phyloP scores from a whole-genome alignment of 345 rosid genomes.

The Trapa bicornis region DNA sequence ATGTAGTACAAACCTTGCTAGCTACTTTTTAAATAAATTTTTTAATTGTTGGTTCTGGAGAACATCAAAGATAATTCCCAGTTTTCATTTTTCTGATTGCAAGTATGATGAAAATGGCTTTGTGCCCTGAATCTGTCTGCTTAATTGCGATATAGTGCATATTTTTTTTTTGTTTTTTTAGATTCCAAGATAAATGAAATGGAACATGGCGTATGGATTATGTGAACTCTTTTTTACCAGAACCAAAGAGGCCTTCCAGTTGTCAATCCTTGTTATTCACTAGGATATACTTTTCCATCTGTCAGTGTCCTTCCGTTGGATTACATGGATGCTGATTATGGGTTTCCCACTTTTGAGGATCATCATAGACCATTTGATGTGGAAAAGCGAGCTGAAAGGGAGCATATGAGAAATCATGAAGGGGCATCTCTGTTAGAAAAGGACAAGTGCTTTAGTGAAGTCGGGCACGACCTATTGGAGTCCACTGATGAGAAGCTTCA shows the following conservation, averaged over 20 bases:
- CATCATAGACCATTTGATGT: conserved; percentile 16
- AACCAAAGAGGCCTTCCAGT: background rate
- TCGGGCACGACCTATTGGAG: background rate
- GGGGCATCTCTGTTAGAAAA: conserved; percentile 1
- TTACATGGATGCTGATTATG: conserved; percentile 17
- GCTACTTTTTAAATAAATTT: background rate
- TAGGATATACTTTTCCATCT: background rate
- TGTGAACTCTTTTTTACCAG: background rate
- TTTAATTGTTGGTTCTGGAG: background rate
- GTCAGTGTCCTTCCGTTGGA: conserved; percentile 15
- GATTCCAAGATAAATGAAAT: background rate
- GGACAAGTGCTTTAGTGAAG: conserved; percentile 1
- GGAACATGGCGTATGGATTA: too few relatives aligned
- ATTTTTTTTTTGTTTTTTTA: background rate
- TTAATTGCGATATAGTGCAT: background rate
- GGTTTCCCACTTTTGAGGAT: conserved; percentile 8
- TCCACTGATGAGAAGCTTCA: conserved; percentile 5
- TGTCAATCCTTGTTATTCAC: background rate
- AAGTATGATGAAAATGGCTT: background rate
- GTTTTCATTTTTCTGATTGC: background rate
- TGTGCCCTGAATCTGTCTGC: background rate
- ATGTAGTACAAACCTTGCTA: conserved; percentile 10
- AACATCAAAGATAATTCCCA: background rate
- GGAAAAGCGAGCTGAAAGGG: conserved; percentile 16
- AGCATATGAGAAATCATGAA: conserved; percentile 17